Evolutionary conservation across 2,329 filamentous ascomycete genomes (phyloP).

Genomic region (Passalora sequoiae): DNA sequence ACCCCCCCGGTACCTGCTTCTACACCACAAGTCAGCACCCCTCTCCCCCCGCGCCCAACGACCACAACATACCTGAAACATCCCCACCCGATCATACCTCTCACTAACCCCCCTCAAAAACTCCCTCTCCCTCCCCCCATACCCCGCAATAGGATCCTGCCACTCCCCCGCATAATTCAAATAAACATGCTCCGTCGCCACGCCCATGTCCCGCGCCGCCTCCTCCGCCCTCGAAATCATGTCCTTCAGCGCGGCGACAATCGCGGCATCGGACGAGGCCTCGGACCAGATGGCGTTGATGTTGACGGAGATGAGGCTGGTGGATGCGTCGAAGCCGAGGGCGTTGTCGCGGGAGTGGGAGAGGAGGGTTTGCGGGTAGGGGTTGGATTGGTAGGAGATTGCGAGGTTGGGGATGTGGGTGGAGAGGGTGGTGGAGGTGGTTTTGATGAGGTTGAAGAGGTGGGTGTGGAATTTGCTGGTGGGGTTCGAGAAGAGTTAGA

Average conservation of each 20-base stretch:
- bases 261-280: neutral
- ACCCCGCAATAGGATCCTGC: slow-evolving; percentile 31
- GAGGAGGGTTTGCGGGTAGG: neutral
- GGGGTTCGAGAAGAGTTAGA: neutral
- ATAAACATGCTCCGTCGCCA: slow-evolving; percentile 13
- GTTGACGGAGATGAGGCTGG: too few species aligned
- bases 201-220: neutral
- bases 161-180: slow-evolving; percentile 31
- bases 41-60: too few species aligned
- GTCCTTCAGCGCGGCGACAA: neutral
- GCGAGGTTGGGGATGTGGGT: neutral
- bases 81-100: slow-evolving; percentile 20
- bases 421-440: neutral
- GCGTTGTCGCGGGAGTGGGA: too few species aligned
- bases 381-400: neutral
- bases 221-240: neutral
- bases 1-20: neutral
- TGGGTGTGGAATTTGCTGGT: too few species aligned
- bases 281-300: too few species aligned
- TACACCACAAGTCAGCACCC: too few species aligned
- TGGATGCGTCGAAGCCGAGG: too few species aligned
- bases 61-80: too few species aligned
- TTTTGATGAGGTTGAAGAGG: neutral
- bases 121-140: slow-evolving; percentile 26
- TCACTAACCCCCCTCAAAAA: slow-evolving; percentile 15